Base-by-base conservation (phyloP, 805 yeast genomes). In the Suhomyces xylopsoci region DNA sequence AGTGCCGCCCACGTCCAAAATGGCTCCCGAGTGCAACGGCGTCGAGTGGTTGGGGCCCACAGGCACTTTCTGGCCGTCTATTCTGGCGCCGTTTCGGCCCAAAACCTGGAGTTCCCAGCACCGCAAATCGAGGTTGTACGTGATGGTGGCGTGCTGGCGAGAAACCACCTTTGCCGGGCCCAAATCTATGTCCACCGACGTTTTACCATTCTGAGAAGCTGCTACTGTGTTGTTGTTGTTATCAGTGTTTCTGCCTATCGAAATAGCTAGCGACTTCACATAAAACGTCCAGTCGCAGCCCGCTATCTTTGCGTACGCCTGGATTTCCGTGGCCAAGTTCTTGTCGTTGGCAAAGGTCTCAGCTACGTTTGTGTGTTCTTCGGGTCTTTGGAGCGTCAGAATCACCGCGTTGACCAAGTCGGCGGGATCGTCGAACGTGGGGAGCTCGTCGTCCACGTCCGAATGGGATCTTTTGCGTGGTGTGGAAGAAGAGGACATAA, bases 141-240 rank as follows among this genome's bases (percentile, higher is more conserved):
- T 81, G 51, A 94, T 91, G 15, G 81, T 70, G 0, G 98, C 98
- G 67, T 94, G 99, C 59, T 81, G 84, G 57, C 99, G 82, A 20
- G 94, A 85, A 3, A 94, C 98, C n/a, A 94, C 96, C 69, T 93
- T 93, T 9, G 97, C 93, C 1, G 99, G 99, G 1, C 97, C 97
- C 62, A 94, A 74, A 69, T 94, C 99, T 47, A 93, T 93, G 63
- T 91, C 91, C 38, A 85, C n/a, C n/a, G n/a, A n/a, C n/a, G n/a
- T n/a, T n/a, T n/a, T n/a, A n/a, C n/a, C n/a, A n/a, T n/a, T n/a
- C n/a, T n/a, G n/a, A n/a, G n/a, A n/a, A n/a, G n/a, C n/a, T n/a
- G n/a, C n/a, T n/a, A n/a, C n/a, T n/a, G n/a, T n/a, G 25, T 22
- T 22, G 25, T 22, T 22, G 51, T 48, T 30, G 51, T 48, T 30